Evolutionary conservation across 345 rosid genomes (phyloP).

Genomic region (Sisymbrium irio): DNA sequence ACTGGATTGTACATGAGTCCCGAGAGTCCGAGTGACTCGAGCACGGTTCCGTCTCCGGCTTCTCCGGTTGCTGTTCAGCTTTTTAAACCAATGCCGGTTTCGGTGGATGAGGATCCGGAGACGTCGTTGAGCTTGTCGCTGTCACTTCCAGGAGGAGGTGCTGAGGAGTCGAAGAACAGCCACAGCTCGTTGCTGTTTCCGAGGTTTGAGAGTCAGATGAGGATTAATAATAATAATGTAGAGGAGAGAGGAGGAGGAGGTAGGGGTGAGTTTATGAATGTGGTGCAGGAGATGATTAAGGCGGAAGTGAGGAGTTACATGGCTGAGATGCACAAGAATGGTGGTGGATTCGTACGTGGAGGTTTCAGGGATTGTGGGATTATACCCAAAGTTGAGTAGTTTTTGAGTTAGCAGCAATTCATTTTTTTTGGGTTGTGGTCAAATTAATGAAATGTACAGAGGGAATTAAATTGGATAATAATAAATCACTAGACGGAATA

Average conservation of each 20-base stretch:
- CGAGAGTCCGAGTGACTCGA: constrained; percentile 68
- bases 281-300: constrained; percentile 86
- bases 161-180: constrained; percentile 36
- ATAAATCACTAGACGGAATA: constrained; percentile 6
- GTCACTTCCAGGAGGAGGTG: constrained; percentile 67
- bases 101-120: constrained; percentile 54
- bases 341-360: constrained; percentile 35
- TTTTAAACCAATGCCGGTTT: constrained; percentile 47
- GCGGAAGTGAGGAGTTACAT: constrained; percentile 76
- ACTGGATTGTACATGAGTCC: constrained; percentile 64
- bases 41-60: constrained; percentile 38
- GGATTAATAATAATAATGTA: not conserved
- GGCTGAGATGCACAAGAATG: constrained; percentile 45
- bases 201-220: constrained; percentile 24
- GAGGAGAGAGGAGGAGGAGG: constrained; percentile 37
- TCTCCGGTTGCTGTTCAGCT: constrained; percentile 31
- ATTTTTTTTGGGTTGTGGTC: constrained; percentile 26
- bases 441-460: constrained; percentile 20
- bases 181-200: constrained; percentile 26
- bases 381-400: constrained; percentile 27
- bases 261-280: constrained; percentile 61
- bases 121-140: constrained; percentile 64
- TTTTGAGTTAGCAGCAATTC: constrained; percentile 28
- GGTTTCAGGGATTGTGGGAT: constrained; percentile 38
- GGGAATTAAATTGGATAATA: constrained; percentile 1